Base-by-base conservation (phyloP, 208 protist species). In the Leishmania gerbilli region DNA sequence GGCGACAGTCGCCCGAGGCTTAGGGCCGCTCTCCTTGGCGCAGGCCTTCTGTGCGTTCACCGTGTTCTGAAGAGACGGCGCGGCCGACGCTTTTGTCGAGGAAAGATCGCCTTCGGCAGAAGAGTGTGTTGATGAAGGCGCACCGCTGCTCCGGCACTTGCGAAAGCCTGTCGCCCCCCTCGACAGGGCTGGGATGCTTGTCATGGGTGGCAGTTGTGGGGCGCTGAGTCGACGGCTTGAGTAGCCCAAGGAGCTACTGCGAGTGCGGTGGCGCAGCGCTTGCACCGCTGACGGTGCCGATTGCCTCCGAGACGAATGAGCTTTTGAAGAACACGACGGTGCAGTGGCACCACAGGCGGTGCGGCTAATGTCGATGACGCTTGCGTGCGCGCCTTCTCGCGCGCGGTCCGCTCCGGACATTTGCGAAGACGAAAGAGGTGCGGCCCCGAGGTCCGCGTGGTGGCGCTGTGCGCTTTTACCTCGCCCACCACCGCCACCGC, bases 1-100 rank as follows among this genome's bases (percentile, higher is more conserved):
- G 27, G 78, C 40, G n/a, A 86, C 60, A 6, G 78, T 24, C 65
- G 47, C 40, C 76, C 79, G 71, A 60, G 71, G 65, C 6, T 21
- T 68, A 56, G 51, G 62, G 34, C 65, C 65, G 17, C 71, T 75
- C 15, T 45, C 51, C 51, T 37, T 76, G 40, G 47, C 51, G 24
- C 47, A 51, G 31, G 47, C 34, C 21, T 81, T 49, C 45, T 27
- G 45, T 27, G 4, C 53, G 51, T 24, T 45, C 64, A 47, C 3
- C 31, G 37, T 37, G 27, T 51, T 68, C 0, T 49, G 19, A 42
- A 27, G 40, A 74, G 27, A n/a, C 0, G 31, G 17, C 31, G 24
- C 47, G 40, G 72, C 2, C 51, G 34, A 40, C 7, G 15, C 3
- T 31, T 34, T 58, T 17, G 51, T 42, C 17, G 53, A 76, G 34